Percentiles rank a stretch among this genome's conserved stretches.
Conservation (phyloP, 441 rosid species). For the Mallotus repandus region DNA sequence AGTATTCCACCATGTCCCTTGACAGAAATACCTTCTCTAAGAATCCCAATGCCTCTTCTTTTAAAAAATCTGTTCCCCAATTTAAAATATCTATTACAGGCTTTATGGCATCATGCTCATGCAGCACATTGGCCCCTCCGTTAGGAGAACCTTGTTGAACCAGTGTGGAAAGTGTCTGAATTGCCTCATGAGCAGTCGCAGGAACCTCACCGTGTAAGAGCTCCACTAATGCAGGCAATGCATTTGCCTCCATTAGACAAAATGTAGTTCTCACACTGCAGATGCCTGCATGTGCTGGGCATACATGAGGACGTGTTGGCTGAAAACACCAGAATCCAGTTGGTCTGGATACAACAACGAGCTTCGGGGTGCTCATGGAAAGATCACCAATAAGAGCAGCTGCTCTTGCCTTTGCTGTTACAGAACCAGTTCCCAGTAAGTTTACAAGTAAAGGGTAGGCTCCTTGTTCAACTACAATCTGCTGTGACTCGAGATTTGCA, state of each 20-base stretch:
- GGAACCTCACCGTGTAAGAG: conserved; percentile 38
- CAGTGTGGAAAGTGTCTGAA: conserved; percentile 55
- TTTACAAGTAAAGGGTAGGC: conserved; percentile 50
- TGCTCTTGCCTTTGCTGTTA: conserved; percentile 57
- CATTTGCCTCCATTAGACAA: conserved; percentile 50
- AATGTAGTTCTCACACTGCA: conserved; percentile 52
- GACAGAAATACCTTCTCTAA: conserved; percentile 52
- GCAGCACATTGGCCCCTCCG: conserved; percentile 46
- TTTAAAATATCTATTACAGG: conserved; percentile 41
- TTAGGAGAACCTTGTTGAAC: conserved; percentile 37
- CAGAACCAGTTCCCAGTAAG: conserved; percentile 43
- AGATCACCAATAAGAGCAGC: conserved; percentile 64
- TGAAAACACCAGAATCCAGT: conserved; percentile 45
- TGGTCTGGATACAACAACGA: conserved; percentile 29
- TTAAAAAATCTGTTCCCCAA: conserved; percentile 57
- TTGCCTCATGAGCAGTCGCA: conserved; percentile 53
- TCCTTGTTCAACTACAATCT: conserved; percentile 45
- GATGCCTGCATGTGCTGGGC: conserved; percentile 49
- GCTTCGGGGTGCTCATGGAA: conserved; percentile 48
- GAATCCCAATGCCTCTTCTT: conserved; percentile 49
- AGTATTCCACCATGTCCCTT: conserved; percentile 51
- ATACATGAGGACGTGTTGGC: conserved; percentile 35
- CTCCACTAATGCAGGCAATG: conserved; percentile 44
- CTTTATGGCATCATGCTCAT: conserved; percentile 47
- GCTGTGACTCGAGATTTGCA: conserved; percentile 40